These are phyloP conservation scores for Pythium insidiosum DNA, from an alignment of 352 stramenopile genomes.

Conservation along the genomic window DNA sequence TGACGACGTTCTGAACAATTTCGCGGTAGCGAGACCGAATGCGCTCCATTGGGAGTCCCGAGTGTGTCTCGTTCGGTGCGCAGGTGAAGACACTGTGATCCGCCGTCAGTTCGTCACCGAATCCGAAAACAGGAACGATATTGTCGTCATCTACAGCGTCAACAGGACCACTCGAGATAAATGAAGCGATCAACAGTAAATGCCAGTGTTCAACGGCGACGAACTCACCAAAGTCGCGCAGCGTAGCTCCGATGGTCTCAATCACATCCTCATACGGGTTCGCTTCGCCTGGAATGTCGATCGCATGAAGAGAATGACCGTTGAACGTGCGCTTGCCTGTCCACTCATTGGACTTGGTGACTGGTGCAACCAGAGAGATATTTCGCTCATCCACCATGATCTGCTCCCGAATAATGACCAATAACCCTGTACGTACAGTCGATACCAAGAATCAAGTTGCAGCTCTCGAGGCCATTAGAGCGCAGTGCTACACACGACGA, in stretches of 20 bases:
- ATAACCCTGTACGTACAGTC: conserved; percentile 86
- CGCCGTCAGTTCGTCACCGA: conserved; percentile 74
- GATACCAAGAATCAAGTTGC: conserved; percentile 80
- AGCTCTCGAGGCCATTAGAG: conserved; percentile 69
- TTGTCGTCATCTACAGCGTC: conserved; percentile 69
- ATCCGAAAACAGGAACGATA: conserved; percentile 74
- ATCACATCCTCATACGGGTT: conserved; percentile 87
- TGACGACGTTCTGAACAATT: conserved; percentile 59
- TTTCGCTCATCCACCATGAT: neutral
- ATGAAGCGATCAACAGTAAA: neutral
- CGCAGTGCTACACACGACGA: conserved; percentile 30
- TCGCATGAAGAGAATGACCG: conserved; percentile 59
- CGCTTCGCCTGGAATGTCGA: conserved; percentile 23
- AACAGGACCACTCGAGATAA: neutral
- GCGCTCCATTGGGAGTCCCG: conserved; percentile 52
- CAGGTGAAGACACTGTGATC: conserved; percentile 79
- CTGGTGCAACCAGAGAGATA: conserved; percentile 18
- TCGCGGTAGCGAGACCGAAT: conserved; percentile 68
- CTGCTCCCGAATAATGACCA: too few relatives aligned
- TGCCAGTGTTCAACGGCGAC: neutral
- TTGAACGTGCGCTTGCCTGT: conserved; percentile 78
- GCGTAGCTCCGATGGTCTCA: conserved; percentile 63
- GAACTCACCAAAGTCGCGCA: conserved; percentile 60
- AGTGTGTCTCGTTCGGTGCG: conserved; percentile 17
- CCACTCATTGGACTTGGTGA: conserved; percentile 88